phyloP scores from a whole-genome alignment of 1,139 yeast genomes.

The Meyerozyma guilliermondii region DNA sequence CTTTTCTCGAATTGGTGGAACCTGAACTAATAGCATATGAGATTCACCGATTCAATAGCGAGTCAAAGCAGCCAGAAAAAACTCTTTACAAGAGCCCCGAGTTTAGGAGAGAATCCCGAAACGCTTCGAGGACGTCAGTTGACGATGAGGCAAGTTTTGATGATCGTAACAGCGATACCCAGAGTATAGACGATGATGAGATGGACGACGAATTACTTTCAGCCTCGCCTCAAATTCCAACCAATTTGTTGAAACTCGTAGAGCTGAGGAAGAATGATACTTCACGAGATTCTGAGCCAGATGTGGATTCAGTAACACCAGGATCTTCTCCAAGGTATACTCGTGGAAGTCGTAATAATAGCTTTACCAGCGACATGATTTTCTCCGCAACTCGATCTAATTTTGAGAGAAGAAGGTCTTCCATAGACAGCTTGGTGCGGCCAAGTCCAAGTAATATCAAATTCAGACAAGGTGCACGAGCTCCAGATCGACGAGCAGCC shows the following conservation, averaged over 20 bases:
- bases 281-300: constrained; percentile 11
- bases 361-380: constrained; percentile 21
- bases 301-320: constrained; percentile 19
- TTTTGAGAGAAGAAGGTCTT: constrained; percentile 29
- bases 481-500: not conserved
- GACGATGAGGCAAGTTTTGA: constrained; percentile 8
- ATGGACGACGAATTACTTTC: constrained; percentile 49
- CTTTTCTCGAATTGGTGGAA: constrained; percentile 68
- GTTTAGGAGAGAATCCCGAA: not conserved
- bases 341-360: constrained; percentile 19
- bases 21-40: constrained; percentile 47
- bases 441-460: not conserved
- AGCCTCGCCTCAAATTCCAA: constrained; percentile 67
- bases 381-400: constrained; percentile 17
- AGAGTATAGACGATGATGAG: constrained; percentile 37
- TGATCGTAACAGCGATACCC: constrained; percentile 9
- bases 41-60: constrained; percentile 24
- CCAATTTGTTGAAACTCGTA: constrained; percentile 49
- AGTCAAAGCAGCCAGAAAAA: constrained; percentile 9
- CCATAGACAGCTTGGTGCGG: constrained; percentile 26
- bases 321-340: constrained; percentile 29
- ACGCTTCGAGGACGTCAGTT: not conserved
- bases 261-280: constrained; percentile 45
- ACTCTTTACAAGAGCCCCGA: constrained; percentile 2
- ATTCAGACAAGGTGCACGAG: not conserved